These are phyloP conservation scores for Pontederia crassipes DNA, from an alignment of 176 grass and related monocot species.

Conservation along the genomic window DNA sequence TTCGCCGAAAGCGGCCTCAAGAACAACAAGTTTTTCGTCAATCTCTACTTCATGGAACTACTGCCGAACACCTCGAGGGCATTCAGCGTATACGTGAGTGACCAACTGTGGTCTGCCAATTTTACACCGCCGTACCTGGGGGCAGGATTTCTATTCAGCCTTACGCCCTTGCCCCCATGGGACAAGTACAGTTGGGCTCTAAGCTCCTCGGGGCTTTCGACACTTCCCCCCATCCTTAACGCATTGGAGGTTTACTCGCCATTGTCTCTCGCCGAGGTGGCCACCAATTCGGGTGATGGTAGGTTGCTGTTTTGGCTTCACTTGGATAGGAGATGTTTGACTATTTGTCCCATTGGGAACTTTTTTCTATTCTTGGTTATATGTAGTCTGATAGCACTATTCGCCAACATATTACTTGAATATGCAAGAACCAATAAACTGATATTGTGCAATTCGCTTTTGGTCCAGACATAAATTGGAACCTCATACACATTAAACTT, in stretches of 20 bases:
- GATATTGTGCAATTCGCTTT: too few species aligned
- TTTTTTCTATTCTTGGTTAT: too few species aligned
- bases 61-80: constrained; percentile 8
- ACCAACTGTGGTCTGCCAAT: background rate
- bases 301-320: background rate
- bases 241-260: constrained; percentile 35
- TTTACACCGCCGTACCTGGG: constrained; percentile 9
- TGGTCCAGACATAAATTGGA: too few species aligned
- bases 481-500: too few species aligned
- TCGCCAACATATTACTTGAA: too few species aligned
- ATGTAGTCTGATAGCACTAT: too few species aligned
- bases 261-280: constrained; percentile 11
- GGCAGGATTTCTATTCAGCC: background rate
- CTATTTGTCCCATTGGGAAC: too few species aligned
- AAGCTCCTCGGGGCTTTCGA: constrained; percentile 30
- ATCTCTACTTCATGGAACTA: constrained; percentile 28
- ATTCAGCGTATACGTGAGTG: constrained; percentile 29
- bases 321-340: too few species aligned
- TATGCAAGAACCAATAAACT: too few species aligned
- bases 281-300: constrained; percentile 35
- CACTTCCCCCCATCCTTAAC: constrained; percentile 49
- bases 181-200: constrained; percentile 18
- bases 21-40: background rate
- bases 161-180: background rate
- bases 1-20: background rate